These are phyloP conservation scores for Raffaelea deltoideospora DNA, from an alignment of 2,329 filamentous ascomycete genomes.

Conservation along the genomic window DNA sequence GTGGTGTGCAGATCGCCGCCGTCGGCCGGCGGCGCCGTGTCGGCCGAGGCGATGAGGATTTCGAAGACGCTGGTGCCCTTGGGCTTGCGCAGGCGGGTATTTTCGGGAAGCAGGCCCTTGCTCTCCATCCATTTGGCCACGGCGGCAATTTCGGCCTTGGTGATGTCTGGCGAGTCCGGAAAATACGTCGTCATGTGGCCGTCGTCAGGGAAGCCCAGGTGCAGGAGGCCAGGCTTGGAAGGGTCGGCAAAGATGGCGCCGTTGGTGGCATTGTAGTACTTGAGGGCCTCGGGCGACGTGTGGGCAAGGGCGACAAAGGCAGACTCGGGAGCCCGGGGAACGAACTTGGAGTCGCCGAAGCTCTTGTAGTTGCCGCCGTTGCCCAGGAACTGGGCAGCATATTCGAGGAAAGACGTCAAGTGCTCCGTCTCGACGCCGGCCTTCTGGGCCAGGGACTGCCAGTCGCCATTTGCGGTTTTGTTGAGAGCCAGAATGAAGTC, in stretches of 20 bases:
- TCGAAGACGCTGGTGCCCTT: conserved; percentile 41
- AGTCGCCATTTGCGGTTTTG: conserved; percentile 51
- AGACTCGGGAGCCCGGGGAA: conserved; percentile 53
- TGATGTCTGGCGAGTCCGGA: conserved; percentile 59
- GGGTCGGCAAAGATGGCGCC: conserved; percentile 58
- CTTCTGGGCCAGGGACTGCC: conserved; percentile 50
- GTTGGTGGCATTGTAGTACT: conserved; percentile 50
- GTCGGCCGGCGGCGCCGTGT: conserved; percentile 39
- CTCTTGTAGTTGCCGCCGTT: conserved; percentile 79
- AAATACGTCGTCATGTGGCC: conserved; percentile 76
- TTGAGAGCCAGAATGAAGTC: conserved; percentile 66
- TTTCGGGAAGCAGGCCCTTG: conserved; percentile 55
- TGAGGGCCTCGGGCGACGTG: conserved; percentile 42
- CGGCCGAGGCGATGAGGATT: conserved; percentile 57
- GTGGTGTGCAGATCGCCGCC: conserved; percentile 54
- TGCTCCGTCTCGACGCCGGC: conserved; percentile 49
- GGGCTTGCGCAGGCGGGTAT: conserved; percentile 59
- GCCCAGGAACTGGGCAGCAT: conserved; percentile 63
- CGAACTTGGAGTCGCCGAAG: conserved; percentile 73
- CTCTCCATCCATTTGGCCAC: conserved; percentile 60
- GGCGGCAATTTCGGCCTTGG: conserved; percentile 56
- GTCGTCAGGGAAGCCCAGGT: conserved; percentile 59
- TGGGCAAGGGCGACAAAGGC: conserved; percentile 50
- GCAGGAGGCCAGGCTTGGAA: conserved; percentile 50
- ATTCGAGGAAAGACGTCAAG: conserved; percentile 56